These are phyloP conservation scores for Metarhizium sp. DNA, from an alignment of 2,329 filamentous ascomycete species.

Conservation along the genomic window DNA sequence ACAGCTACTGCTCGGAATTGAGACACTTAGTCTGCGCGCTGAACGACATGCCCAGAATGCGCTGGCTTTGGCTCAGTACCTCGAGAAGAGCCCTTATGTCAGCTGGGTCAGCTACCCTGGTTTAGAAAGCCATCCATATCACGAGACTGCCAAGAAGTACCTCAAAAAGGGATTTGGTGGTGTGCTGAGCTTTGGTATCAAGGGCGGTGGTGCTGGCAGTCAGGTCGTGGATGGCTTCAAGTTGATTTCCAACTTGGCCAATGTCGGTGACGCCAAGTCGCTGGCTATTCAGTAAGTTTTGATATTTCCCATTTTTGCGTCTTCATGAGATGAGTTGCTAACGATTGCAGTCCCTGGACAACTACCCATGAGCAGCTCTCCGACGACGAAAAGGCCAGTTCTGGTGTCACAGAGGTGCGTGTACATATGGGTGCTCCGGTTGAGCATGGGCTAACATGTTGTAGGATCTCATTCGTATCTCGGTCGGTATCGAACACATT, in stretches of 20 bases:
- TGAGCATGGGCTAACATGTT: not conserved
- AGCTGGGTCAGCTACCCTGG: slow-evolving; percentile 93
- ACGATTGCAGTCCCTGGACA: slow-evolving; percentile 57
- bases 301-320: no score
- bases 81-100: slow-evolving; percentile 76
- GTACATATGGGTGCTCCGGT: not conserved
- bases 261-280: slow-evolving; percentile 93
- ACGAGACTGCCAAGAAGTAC: slow-evolving; percentile 79
- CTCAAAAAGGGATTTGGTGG: slow-evolving; percentile 77
- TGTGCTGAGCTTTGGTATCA: slow-evolving; percentile 87
- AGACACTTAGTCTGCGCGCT: slow-evolving; percentile 79
- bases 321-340: not conserved
- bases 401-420: slow-evolving; percentile 68
- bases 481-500: slow-evolving; percentile 91
- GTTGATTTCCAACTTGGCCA: slow-evolving; percentile 90
- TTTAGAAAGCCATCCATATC: slow-evolving; percentile 69
- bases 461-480: slow-evolving; percentile 85
- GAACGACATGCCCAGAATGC: slow-evolving; percentile 86
- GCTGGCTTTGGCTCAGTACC: slow-evolving; percentile 67
- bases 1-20: slow-evolving; percentile 78
- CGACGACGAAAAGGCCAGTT: slow-evolving; percentile 69
- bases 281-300: slow-evolving; percentile 65
- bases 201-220: slow-evolving; percentile 75
- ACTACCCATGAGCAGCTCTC: slow-evolving; percentile 90
- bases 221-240: slow-evolving; percentile 91